A percentile compares a stretch with the other conserved stretches of the same genome.
Conservation (phyloP, 805 yeast species). For the Candida nonsorbophila region DNA sequence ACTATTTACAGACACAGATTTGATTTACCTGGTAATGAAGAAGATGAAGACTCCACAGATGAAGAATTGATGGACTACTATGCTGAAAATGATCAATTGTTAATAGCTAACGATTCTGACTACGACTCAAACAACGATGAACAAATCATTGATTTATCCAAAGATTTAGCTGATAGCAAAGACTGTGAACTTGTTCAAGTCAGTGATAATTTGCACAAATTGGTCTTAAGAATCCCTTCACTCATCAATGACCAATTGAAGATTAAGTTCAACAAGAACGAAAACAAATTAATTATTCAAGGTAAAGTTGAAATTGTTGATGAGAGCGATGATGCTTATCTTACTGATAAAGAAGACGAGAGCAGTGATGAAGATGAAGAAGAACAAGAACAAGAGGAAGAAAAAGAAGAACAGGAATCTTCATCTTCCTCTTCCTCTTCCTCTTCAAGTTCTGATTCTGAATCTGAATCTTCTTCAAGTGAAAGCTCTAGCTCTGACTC, state of each 20-base stretch:
- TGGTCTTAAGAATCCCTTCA: constrained; percentile 37
- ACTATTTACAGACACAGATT: constrained; percentile 38
- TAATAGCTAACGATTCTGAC: constrained; percentile 22
- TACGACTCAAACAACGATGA: constrained; percentile 13
- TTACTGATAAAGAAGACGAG: constrained; percentile 9
- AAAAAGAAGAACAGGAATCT: constrained; percentile 8
- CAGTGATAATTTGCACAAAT: constrained; percentile 33
- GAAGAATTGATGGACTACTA: constrained; percentile 28
- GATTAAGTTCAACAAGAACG: constrained; percentile 32
- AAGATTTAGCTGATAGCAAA: constrained; percentile 37
- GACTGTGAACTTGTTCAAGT: constrained; percentile 38
- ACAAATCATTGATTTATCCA: constrained; percentile 33
- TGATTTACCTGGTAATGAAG: constrained; percentile 29
- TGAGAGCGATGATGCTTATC: constrained; percentile 13
- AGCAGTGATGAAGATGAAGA: constrained; percentile 10
- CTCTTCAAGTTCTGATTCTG: constrained; percentile 2
- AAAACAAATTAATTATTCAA: constrained; percentile 35
- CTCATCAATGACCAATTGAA: constrained; percentile 35
- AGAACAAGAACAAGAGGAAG: constrained; percentile 10
- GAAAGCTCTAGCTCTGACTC: no score
- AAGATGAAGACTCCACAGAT: constrained; percentile 26
- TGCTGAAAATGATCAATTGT: constrained; percentile 12
- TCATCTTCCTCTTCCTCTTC: constrained; percentile 6
- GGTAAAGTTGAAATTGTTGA: constrained; percentile 28
- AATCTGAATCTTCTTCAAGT: not conserved